A percentile compares a stretch with the other conserved stretches of the same genome.
These are phyloP conservation scores for Microdochium nivale DNA, from an alignment of 2,329 filamentous ascomycete genomes.

Conservation along the genomic window DNA sequence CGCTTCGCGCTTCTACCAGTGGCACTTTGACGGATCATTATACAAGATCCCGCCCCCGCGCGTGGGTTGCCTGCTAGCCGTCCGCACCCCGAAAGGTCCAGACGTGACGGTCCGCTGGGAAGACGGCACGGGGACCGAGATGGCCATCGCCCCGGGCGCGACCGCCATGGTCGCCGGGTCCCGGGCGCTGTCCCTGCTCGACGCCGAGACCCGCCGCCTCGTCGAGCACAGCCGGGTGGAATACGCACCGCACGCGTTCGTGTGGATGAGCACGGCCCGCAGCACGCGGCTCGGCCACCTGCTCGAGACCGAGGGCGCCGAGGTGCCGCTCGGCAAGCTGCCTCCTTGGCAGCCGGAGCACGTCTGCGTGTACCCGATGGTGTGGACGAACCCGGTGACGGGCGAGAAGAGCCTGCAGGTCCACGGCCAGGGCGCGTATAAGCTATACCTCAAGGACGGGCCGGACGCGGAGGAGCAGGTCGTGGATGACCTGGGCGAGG, in stretches of 20 bases:
- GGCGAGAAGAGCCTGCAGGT: constrained; percentile 62
- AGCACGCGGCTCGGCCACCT: constrained; percentile 63
- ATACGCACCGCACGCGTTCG: constrained; percentile 72
- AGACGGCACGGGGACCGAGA: constrained; percentile 56
- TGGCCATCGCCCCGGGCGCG: constrained; percentile 64
- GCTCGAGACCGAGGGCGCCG: constrained; percentile 56
- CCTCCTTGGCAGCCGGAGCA: constrained; percentile 57
- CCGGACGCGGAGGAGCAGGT: constrained; percentile 30
- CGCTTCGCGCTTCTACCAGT: constrained; percentile 58
- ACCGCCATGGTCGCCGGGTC: constrained; percentile 68
- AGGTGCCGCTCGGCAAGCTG: constrained; percentile 50
- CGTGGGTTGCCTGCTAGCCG: constrained; percentile 65
- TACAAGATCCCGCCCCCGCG: constrained; percentile 63
- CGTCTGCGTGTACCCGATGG: constrained; percentile 66
- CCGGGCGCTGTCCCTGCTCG: constrained; percentile 60
- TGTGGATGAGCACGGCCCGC: constrained; percentile 68
- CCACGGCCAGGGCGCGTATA: constrained; percentile 63
- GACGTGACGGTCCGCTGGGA: constrained; percentile 64
- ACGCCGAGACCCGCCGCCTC: constrained; percentile 57
- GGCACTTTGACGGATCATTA: constrained; percentile 73
- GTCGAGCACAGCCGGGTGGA: constrained; percentile 59
- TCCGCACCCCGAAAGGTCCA: constrained; percentile 58
- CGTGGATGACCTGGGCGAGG: constrained; percentile 58
- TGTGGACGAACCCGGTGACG: constrained; percentile 68
- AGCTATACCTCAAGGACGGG: constrained; percentile 59